Evolutionary conservation across 306 rosid species (phyloP).

Genomic region (Prosopis cineraria): DNA sequence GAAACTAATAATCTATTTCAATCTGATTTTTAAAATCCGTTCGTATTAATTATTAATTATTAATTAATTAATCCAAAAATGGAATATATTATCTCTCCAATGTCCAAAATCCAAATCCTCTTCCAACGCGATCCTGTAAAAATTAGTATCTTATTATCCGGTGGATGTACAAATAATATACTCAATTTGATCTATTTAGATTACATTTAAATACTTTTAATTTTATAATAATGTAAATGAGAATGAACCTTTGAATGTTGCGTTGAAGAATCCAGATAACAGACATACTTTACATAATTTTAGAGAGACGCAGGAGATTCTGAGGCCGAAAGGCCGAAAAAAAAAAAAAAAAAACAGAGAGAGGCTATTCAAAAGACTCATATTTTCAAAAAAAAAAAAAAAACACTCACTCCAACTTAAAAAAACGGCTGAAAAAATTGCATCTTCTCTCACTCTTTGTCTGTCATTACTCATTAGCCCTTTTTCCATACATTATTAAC

Average conservation of each 20-base stretch:
- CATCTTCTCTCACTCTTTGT: background rate
- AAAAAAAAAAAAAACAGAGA: too few species aligned
- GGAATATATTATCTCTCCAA: slow-evolving; percentile 9
- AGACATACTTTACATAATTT: background rate
- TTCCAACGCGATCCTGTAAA: slow-evolving; percentile 67
- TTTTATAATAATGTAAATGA: background rate
- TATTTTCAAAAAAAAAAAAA: slow-evolving; percentile 45
- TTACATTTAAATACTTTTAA: background rate
- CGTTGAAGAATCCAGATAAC: background rate
- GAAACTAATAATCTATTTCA: slow-evolving; percentile 35
- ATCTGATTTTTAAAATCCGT: background rate
- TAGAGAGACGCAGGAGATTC: background rate
- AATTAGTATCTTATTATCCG: slow-evolving; percentile 7
- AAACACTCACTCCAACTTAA: too few species aligned
- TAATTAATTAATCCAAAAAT: background rate
- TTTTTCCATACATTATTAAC: too few species aligned
- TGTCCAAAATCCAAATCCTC: slow-evolving; percentile 33
- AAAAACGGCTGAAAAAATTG: slow-evolving; percentile 25
- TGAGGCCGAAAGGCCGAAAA: background rate
- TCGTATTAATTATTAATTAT: background rate
- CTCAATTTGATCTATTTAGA: background rate
- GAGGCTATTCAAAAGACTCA: background rate
- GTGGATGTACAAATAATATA: background rate
- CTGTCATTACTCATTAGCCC: too few species aligned
- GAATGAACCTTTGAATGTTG: background rate